A percentile compares a stretch with the other conserved stretches of the same genome.
These are phyloP conservation scores for Pichia inconspicua DNA, from an alignment of 1,139 yeast genomes.

Conservation along the genomic window DNA sequence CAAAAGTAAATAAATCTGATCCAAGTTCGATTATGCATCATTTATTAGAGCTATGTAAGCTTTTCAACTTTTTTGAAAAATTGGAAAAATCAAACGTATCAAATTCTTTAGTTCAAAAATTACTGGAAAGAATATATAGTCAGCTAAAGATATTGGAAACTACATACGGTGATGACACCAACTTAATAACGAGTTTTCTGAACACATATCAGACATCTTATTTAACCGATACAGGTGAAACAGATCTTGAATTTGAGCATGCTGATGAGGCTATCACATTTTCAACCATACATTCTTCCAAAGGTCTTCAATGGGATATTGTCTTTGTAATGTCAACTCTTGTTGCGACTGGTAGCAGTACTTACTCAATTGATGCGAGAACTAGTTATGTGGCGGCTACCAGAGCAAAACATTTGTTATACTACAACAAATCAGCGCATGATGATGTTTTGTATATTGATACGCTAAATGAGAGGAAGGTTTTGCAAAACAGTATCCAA, in stretches of 20 bases:
- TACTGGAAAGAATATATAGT: slow-evolving; percentile 7
- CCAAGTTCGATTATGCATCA: slow-evolving; percentile 26
- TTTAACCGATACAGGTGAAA: slow-evolving; percentile 1
- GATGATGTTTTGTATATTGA: slow-evolving; percentile 19
- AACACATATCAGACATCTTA: slow-evolving; percentile 27
- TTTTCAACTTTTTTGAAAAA: slow-evolving; percentile 23
- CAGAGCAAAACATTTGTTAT: slow-evolving; percentile 49
- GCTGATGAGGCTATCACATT: slow-evolving; percentile 32
- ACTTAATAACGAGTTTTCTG: slow-evolving; percentile 2
- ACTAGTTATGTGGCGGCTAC: slow-evolving; percentile 54
- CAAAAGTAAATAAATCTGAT: slow-evolving; percentile 22
- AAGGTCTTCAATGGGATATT: slow-evolving; percentile 64
- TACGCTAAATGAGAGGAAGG: slow-evolving; percentile 1
- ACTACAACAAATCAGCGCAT: slow-evolving; percentile 28
- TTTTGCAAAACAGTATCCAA: background rate
- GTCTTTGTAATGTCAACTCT: slow-evolving; percentile 38
- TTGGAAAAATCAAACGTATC: slow-evolving; percentile 8
- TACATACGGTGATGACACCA: background rate
- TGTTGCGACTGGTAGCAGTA: background rate
- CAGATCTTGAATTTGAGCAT: slow-evolving; percentile 17
- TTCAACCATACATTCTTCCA: slow-evolving; percentile 64
- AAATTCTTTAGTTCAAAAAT: slow-evolving; percentile 5
- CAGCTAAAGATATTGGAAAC: slow-evolving; percentile 3
- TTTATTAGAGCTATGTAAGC: slow-evolving; percentile 21
- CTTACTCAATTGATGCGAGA: slow-evolving; percentile 5